A percentile compares a stretch with the other conserved stretches of the same genome.
Evolutionary conservation across 192 early-diverging fungal species (phyloP).

Genomic region (Entomortierella parvispora): DNA sequence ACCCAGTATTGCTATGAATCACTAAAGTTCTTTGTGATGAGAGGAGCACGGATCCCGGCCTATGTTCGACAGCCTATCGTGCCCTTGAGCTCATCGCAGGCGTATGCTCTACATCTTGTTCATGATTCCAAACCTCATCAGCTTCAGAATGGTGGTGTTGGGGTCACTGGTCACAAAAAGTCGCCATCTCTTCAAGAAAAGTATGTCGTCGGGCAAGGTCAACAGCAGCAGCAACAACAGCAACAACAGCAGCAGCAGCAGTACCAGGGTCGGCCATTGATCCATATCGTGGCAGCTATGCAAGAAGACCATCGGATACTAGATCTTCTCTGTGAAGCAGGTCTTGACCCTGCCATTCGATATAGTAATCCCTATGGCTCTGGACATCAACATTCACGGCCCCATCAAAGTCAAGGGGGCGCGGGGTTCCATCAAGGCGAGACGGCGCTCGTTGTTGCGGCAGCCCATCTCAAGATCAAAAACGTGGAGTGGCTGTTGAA

Average conservation of each 20-base stretch:
- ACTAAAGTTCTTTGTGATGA: slow-evolving; percentile 41
- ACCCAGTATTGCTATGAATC: slow-evolving; percentile 47
- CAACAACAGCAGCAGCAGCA: background rate
- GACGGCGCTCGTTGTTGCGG: slow-evolving; percentile 32
- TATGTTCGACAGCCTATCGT: slow-evolving; percentile 40
- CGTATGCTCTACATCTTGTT: slow-evolving; percentile 33
- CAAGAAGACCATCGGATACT: slow-evolving; percentile 47
- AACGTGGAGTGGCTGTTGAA: slow-evolving; percentile 48
- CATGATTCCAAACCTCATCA: slow-evolving; percentile 21
- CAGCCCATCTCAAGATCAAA: slow-evolving; percentile 38
- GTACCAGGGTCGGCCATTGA: slow-evolving; percentile 18
- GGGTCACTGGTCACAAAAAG: background rate
- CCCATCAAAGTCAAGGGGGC: too few species aligned
- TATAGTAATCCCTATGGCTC: slow-evolving; percentile 6
- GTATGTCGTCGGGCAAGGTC: background rate
- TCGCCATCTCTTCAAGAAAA: background rate
- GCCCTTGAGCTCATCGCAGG: slow-evolving; percentile 32
- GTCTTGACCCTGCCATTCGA: slow-evolving; percentile 37
- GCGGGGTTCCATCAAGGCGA: background rate
- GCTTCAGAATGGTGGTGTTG: background rate
- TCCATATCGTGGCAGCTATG: slow-evolving; percentile 50
- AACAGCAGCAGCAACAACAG: background rate
- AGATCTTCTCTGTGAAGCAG: slow-evolving; percentile 45
- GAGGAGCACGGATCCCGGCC: slow-evolving; percentile 39
- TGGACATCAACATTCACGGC: too few species aligned